A percentile compares a stretch with the other conserved stretches of the same genome.
Conservation (phyloP, 2,329 filamentous ascomycete species). For the Aureobasidium sp. region DNA sequence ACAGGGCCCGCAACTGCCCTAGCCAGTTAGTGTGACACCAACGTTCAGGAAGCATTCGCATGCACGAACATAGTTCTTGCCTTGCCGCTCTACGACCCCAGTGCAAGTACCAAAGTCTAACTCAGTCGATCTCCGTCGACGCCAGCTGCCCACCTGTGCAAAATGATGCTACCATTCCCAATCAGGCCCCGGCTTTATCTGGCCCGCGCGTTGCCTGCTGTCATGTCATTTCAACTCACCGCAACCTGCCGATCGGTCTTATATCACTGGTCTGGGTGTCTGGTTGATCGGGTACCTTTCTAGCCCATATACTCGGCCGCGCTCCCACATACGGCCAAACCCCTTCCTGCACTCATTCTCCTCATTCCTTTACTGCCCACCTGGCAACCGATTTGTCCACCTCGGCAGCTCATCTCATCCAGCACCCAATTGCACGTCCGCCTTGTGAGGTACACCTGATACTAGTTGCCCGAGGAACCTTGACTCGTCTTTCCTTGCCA, state of each 20-base stretch:
- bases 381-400: not conserved
- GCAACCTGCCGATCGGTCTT: slow-evolving; percentile 16
- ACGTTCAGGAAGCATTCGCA: slow-evolving; percentile 12
- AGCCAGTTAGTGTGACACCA: slow-evolving; percentile 15
- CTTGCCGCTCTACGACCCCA: slow-evolving; percentile 5
- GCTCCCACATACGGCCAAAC: not conserved
- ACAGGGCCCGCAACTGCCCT: slow-evolving; percentile 10
- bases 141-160: slow-evolving; percentile 10
- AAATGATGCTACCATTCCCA: slow-evolving; percentile 12
- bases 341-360: slow-evolving; percentile 5
- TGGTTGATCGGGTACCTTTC: slow-evolving; percentile 12
- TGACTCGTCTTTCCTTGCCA: not conserved
- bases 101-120: slow-evolving; percentile 16
- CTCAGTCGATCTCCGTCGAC: slow-evolving; percentile 10
- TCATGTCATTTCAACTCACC: slow-evolving; percentile 17
- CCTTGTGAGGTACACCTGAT: not conserved
- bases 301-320: slow-evolving; percentile 10
- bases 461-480: not conserved
- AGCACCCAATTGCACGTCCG: not conserved
- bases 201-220: slow-evolving; percentile 15
- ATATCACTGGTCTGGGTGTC: slow-evolving; percentile 16
- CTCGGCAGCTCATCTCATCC: not conserved
- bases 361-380: not conserved
- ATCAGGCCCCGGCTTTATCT: slow-evolving; percentile 7
- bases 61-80: slow-evolving; percentile 14